phyloP scores from a whole-genome alignment of 176 grass and related monocot genomes.

The Saccharum officinarum region DNA sequence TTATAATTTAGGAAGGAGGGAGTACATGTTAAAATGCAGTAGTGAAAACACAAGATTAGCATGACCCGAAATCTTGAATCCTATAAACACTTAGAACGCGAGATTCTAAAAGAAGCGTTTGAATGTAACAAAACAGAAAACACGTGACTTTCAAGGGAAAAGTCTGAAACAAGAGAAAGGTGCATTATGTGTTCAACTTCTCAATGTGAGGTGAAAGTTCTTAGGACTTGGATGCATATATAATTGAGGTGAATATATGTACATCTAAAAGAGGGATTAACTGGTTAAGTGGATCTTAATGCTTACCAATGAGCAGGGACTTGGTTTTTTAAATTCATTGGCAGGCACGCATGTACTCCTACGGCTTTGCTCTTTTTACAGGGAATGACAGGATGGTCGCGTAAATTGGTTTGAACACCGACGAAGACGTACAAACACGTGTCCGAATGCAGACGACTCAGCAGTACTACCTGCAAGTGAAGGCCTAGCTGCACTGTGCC shows the following conservation, averaged over 20 bases:
- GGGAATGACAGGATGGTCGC: not conserved
- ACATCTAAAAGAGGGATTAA: too few relatives aligned
- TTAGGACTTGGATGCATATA: too few relatives aligned
- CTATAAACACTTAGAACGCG: not conserved
- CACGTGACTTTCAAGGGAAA: not conserved
- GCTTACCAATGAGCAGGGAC: not conserved
- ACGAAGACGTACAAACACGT: not conserved
- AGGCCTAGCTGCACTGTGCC: not conserved
- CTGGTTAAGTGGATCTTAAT: not conserved
- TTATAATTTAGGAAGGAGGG: too few relatives aligned
- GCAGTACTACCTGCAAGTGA: not conserved
- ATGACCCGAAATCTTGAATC: too few relatives aligned
- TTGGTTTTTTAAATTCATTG: not conserved
- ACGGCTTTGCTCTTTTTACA: not conserved
- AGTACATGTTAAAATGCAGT: not conserved
- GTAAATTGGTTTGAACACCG: not conserved
- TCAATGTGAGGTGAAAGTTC: not conserved
- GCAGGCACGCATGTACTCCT: not conserved
- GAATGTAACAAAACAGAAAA: not conserved
- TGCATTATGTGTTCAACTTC: not conserved
- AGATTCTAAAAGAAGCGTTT: not conserved
- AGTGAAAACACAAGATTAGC: not conserved
- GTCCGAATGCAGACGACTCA: not conserved
- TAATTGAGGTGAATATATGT: too few relatives aligned
- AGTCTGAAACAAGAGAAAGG: not conserved